These are phyloP conservation scores for Cucurbita argyrosperma DNA, from an alignment of 306 rosid genomes.

Conservation along the genomic window DNA sequence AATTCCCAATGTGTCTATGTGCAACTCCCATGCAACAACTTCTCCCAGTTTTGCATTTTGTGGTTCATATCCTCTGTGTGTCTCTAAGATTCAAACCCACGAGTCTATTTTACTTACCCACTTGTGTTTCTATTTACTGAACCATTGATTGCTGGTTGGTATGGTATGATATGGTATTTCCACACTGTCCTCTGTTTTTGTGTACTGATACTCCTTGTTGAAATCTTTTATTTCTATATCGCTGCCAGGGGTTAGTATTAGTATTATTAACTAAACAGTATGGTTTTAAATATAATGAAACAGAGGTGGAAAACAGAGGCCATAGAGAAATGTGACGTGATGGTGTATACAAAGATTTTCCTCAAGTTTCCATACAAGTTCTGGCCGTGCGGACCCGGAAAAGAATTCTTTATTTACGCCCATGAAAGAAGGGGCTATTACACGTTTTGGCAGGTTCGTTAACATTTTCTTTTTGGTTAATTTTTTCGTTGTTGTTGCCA, in stretches of 20 bases:
- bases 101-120: neutral
- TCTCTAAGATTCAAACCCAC: neutral
- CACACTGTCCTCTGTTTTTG: neutral
- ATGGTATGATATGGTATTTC: neutral
- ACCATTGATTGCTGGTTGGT: neutral
- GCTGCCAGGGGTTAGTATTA: neutral
- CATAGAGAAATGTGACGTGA: conserved; percentile 74
- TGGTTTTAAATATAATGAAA: conserved; percentile 5
- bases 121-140: neutral
- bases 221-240: neutral
- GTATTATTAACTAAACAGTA: neutral
- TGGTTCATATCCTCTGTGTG: neutral
- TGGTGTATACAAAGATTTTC: conserved; percentile 89
- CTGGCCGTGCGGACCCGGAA: conserved; percentile 87
- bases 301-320: conserved; percentile 93
- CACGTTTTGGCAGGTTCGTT: conserved; percentile 98
- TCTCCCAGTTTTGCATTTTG: conserved; percentile 22
- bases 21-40: conserved; percentile 12
- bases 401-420: conserved; percentile 96
- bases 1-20: conserved; percentile 32
- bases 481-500: neutral
- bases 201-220: neutral
- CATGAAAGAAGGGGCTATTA: conserved; percentile 91
- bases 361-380: conserved; percentile 76
- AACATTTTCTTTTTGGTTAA: neutral